Base-by-base conservation (phyloP, 179 eudicot genomes). In the Corrigiola litoralis region DNA sequence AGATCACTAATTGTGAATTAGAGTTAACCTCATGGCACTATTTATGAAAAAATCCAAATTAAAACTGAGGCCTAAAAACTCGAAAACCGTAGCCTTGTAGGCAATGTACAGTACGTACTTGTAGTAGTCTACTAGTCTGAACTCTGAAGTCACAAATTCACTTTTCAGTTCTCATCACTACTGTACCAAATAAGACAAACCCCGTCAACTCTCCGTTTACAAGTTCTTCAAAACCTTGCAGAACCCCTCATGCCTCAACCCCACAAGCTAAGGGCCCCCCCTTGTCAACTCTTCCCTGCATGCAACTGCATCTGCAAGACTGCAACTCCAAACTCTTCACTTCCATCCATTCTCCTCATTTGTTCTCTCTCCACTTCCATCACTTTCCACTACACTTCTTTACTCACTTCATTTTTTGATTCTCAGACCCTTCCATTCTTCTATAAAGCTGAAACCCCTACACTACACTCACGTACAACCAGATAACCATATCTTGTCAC, bases 141-240 rank as follows among this genome's bases (percentile, higher is more conserved):
- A n/a, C n/a, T n/a, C n/a, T n/a, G n/a, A n/a, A n/a, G n/a, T n/a
- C n/a, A n/a, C n/a, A n/a, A n/a, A n/a, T n/a, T n/a, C n/a, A n/a
- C n/a, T n/a, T n/a, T n/a, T n/a, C n/a, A n/a, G n/a, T n/a, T n/a
- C n/a, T n/a, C n/a, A n/a, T n/a, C n/a, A n/a, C n/a, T n/a, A n/a
- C n/a, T n/a, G n/a, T n/a, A n/a, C n/a, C 36, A 46, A 46, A 62
- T 56, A 45, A 56, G 70, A 55, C 71, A 67, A 54, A 29, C 23
- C 52, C 33, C 72, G 65, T 67, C 65, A 67, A 67, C 36, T 23
- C 42, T 24, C 47, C 46, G 46, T 23, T 14, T 14, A 55, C 31
- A 48, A 13, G 25, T 25, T 47, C 47, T 48, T 38, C 36, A 65
- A 38, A 65, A 10, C 11, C 59, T 12, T n/a, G 3, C 57, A 63